phyloP scores from a whole-genome alignment of 179 eudicot genomes.

The Beta corolliflora region DNA sequence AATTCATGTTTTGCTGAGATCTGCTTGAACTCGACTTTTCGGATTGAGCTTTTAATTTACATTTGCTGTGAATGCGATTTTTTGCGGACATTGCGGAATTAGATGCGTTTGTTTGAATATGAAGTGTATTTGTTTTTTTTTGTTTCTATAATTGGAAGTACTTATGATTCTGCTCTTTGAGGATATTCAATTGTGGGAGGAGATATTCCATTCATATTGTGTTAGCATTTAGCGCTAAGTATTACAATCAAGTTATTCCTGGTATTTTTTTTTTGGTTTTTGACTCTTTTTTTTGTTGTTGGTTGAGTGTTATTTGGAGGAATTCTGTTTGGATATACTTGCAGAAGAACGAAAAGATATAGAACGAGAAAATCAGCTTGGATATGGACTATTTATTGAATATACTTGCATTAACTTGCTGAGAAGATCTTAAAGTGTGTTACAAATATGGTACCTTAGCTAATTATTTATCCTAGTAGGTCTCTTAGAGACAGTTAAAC shows the following conservation, averaged over 20 bases:
- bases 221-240: too few species aligned
- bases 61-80: neutral
- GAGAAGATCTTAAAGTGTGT: too few species aligned
- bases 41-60: neutral
- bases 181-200: too few species aligned
- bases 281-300: neutral
- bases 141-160: too few species aligned
- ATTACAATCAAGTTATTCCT: too few species aligned
- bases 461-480: neutral
- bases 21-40: slow-evolving; percentile 29
- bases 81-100: slow-evolving; percentile 4
- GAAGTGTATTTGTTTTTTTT: neutral
- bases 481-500: neutral
- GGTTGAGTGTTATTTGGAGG: neutral
- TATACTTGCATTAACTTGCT: too few species aligned
- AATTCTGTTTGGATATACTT: neutral
- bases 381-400: neutral
- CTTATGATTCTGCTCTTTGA: too few species aligned
- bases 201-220: too few species aligned
- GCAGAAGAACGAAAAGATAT: neutral
- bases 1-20: slow-evolving; percentile 30
- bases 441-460: too few species aligned
- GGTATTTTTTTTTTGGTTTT: neutral
- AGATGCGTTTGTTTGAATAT: neutral
- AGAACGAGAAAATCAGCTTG: neutral